Evolutionary conservation across 1,284 basidiomycete species (phyloP).

Genomic region (Lentinus polychrous): DNA sequence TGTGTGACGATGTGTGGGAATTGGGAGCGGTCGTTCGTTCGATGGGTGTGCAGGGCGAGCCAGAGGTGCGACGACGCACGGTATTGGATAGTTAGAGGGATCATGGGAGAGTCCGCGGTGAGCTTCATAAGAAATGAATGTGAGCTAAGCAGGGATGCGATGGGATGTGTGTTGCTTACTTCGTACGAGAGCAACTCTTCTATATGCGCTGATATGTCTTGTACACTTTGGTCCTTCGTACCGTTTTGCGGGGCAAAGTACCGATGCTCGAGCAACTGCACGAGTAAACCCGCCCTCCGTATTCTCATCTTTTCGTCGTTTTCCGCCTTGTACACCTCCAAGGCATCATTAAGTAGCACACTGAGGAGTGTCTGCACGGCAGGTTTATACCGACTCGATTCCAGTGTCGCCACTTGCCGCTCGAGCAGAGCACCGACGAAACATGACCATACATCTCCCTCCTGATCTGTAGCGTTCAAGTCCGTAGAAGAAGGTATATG

Average conservation of each 20-base stretch:
- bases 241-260: conserved; percentile 33
- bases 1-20: conserved; percentile 36
- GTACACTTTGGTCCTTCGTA: conserved; percentile 15
- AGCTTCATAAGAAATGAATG: conserved; percentile 27
- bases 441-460: not conserved
- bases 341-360: conserved; percentile 39
- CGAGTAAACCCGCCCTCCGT: conserved; percentile 43
- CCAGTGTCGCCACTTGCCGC: conserved; percentile 49
- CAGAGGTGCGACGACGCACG: conserved; percentile 43
- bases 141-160: not conserved
- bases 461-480: conserved; percentile 1
- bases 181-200: conserved; percentile 31
- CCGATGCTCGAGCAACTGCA: conserved; percentile 43
- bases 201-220: conserved; percentile 36
- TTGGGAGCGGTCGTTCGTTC: conserved; percentile 34
- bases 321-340: conserved; percentile 39
- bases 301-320: conserved; percentile 35
- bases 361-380: conserved; percentile 34
- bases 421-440: conserved; percentile 47
- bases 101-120: conserved; percentile 33
- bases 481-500: conserved; percentile 10
- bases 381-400: conserved; percentile 48
- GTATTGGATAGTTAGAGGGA: conserved; percentile 38
- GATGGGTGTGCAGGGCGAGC: conserved; percentile 59
- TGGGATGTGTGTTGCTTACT: conserved; percentile 27